These are phyloP conservation scores for Cryptococcus sp. DNA, from an alignment of 1,284 basidiomycete genomes.

Conservation along the genomic window DNA sequence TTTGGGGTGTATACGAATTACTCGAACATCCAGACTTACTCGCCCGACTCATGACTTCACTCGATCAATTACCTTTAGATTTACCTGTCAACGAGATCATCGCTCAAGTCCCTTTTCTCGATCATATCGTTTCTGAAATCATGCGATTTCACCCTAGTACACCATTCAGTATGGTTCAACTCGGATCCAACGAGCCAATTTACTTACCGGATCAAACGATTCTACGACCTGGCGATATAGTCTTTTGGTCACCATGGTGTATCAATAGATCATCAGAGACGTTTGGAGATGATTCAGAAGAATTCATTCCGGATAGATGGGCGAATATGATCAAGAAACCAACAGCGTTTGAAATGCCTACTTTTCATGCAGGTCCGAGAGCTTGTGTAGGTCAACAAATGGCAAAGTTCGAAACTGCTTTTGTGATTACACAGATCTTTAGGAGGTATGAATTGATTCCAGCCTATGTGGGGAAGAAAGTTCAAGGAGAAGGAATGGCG, in stretches of 20 bases:
- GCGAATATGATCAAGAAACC: slow-evolving; percentile 7
- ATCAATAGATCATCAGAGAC: slow-evolving; percentile 13
- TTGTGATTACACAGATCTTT: slow-evolving; percentile 11
- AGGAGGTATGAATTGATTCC: slow-evolving; percentile 12
- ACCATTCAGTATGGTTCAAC: slow-evolving; percentile 18
- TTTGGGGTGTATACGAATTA: slow-evolving; percentile 19
- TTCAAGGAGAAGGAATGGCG: slow-evolving; percentile 11
- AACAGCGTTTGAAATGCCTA: slow-evolving; percentile 20
- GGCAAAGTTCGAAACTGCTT: slow-evolving; percentile 17
- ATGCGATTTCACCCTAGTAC: slow-evolving; percentile 20
- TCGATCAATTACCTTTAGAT: slow-evolving; percentile 3
- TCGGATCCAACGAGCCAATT: slow-evolving; percentile 3
- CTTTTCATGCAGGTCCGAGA: slow-evolving; percentile 25
- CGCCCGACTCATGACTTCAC: slow-evolving; percentile 3
- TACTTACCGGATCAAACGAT: slow-evolving; percentile 12
- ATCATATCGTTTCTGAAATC: slow-evolving; percentile 16
- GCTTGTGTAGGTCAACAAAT: slow-evolving; percentile 21
- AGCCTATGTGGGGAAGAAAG: slow-evolving; percentile 4
- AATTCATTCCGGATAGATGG: slow-evolving; percentile 19
- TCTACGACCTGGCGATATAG: slow-evolving; percentile 12
- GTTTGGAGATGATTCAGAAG: slow-evolving; percentile 11
- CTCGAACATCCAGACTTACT: slow-evolving; percentile 9
- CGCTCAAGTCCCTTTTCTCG: slow-evolving; percentile 1
- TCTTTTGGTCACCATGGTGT: slow-evolving; percentile 19
- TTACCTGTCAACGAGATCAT: background rate